phyloP scores from a whole-genome alignment of 495 filamentous ascomycete genomes.

The Talaromyces ruber region DNA sequence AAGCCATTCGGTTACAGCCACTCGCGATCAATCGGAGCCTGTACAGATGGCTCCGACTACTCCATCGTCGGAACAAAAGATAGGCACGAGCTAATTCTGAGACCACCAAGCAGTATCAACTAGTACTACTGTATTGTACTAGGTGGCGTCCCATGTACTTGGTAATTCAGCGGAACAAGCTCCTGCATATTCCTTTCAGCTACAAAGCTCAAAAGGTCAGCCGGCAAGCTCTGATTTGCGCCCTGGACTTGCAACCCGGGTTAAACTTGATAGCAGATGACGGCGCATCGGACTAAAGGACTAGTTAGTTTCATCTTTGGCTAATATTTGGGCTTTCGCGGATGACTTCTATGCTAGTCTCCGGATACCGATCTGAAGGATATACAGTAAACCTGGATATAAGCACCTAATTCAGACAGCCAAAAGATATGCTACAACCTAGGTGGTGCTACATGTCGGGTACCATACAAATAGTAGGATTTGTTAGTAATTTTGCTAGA shows the following conservation, averaged over 20 bases:
- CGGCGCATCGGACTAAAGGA: not conserved
- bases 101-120: not conserved
- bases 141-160: not conserved
- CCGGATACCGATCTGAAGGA: not conserved
- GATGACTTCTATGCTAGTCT: not conserved
- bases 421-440: too few relatives aligned
- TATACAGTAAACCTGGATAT: too few relatives aligned
- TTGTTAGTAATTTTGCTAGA: too few relatives aligned
- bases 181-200: not conserved
- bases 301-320: not conserved
- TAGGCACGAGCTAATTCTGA: not conserved
- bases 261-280: not conserved
- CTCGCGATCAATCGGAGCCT: too few relatives aligned
- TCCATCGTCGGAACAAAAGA: not conserved
- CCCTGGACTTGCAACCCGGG: not conserved
- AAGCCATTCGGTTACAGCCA: not conserved
- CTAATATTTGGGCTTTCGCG: not conserved
- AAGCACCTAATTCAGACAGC: too few relatives aligned
- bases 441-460: too few relatives aligned
- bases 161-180: not conserved
- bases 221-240: not conserved
- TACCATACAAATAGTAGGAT: too few relatives aligned
- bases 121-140: not conserved
- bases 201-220: not conserved
- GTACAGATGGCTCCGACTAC: not conserved